Percentiles rank a stretch among this genome's conserved stretches.
These are phyloP conservation scores for Fusarium dlaminii DNA, from an alignment of 2,329 filamentous ascomycete genomes.

Conservation along the genomic window DNA sequence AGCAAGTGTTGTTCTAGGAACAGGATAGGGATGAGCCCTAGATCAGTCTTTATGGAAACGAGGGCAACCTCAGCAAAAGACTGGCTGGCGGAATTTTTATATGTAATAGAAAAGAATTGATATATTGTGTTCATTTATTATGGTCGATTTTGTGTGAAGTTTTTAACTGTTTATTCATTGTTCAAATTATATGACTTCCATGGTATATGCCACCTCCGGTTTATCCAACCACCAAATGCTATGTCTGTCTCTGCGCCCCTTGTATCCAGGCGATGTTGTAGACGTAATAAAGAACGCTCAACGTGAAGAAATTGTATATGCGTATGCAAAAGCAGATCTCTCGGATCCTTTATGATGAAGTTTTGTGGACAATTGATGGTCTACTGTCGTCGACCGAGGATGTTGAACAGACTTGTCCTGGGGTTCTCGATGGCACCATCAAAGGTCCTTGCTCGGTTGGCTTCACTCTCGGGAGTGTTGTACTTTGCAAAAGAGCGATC, in stretches of 20 bases:
- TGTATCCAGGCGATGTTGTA: neutral
- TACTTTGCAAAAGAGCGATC: slow-evolving; percentile 52
- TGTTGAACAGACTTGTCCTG: slow-evolving; percentile 48
- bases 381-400: slow-evolving; percentile 46
- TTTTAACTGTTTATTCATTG: slow-evolving; percentile 23
- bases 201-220: slow-evolving; percentile 26
- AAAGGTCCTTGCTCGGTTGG: slow-evolving; percentile 46
- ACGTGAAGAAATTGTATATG: slow-evolving; percentile 19
- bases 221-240: neutral
- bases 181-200: slow-evolving; percentile 8
- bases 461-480: slow-evolving; percentile 51
- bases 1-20: slow-evolving; percentile 1
- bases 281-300: slow-evolving; percentile 33
- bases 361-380: neutral
- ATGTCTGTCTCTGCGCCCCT: neutral
- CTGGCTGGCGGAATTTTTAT: slow-evolving; percentile 17
- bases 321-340: neutral
- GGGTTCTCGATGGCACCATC: slow-evolving; percentile 46
- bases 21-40: neutral
- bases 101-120: slow-evolving; percentile 38
- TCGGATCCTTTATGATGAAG: neutral
- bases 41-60: slow-evolving; percentile 20
- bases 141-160: neutral
- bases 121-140: neutral
- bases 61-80: slow-evolving; percentile 12